These are phyloP conservation scores for Diaporthe longicolla DNA, from an alignment of 2,329 filamentous ascomycete species.

Conservation along the genomic window DNA sequence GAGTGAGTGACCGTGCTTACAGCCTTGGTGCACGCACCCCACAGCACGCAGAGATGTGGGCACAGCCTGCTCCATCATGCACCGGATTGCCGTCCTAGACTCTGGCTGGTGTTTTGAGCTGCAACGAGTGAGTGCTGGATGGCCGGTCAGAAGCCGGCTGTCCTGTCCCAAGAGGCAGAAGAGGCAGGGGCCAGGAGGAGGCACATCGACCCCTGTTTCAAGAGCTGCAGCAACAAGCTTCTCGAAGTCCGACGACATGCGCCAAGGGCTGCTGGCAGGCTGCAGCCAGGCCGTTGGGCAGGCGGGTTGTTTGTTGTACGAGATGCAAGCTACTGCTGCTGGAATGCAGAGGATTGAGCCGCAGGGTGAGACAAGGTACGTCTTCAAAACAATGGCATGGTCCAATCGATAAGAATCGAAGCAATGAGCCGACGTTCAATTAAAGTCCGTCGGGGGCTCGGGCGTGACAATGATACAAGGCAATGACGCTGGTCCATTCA, in stretches of 20 bases:
- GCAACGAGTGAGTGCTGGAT: neutral
- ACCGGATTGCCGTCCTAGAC: neutral
- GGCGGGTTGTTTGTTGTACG: neutral
- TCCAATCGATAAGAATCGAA: neutral
- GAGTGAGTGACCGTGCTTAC: neutral
- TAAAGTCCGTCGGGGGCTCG: constrained; percentile 7
- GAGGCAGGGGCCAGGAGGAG: constrained; percentile 12
- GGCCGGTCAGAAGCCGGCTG: neutral
- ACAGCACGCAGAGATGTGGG: neutral
- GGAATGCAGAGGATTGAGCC: constrained; percentile 6
- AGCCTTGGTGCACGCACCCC: neutral
- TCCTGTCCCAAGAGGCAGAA: too few species aligned
- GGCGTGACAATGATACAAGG: neutral
- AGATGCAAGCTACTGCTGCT: neutral
- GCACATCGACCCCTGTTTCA: constrained; percentile 26
- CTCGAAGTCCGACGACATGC: neutral
- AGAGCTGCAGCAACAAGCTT: constrained; percentile 26
- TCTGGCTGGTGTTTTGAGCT: constrained; percentile 6
- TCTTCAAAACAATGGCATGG: constrained; percentile 1
- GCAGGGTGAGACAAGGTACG: constrained; percentile 8
- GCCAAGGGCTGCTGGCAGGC: neutral
- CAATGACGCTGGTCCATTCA: constrained; percentile 24
- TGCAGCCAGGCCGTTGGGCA: too few species aligned
- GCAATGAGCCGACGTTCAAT: constrained; percentile 24
- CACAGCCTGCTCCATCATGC: constrained; percentile 17